Base-by-base conservation (phyloP, 257 asterid genomes). In the Lycium ferocissimum region DNA sequence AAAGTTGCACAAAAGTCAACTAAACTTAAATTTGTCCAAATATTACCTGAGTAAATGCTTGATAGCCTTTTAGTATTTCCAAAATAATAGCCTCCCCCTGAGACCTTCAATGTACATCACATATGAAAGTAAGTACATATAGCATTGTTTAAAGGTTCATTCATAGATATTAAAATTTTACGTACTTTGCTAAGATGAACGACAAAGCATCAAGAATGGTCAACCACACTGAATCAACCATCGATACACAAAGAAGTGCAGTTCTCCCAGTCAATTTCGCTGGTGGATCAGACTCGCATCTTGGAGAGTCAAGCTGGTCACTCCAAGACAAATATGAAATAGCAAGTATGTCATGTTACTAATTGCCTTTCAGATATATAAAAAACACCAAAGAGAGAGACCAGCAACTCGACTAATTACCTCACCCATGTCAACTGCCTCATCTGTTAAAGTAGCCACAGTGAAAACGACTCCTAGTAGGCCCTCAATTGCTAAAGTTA, bases 71-170 rank as follows among this genome's bases (percentile, higher is more conserved):
- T 90, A 96, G 86, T 89, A 96, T 96, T 93, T 96, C 99, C 89
- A 96, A 91, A 83, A 94, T 93, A 88, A 96, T 96, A 83, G 99
- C 99, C 94, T 96, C 99, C 33, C 99, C 99, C 87, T 96, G 98
- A 69, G 99, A 96, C 91, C 99, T 96, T 84, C 73, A 88, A 87
- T 33, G 85, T 49, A 22, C 85, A 76, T 76, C 62, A 51, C 45
- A 49, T 22, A 53, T 22, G 81, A 76, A 49, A 76, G 40, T 76
- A 51, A 82, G 49, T 49, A 49, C 51, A 67, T 51, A 83, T 13
- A 65, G 51, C 61, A 65, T 49, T 20, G 49, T 81, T 18, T 40
- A 12, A 45, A 66, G 84, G 72, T 43, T 91, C 87, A 92, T 43
- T 67, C 38, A 80, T 18, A 63, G 38, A 79, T 22, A 79, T 82